phyloP scores from a whole-genome alignment of 352 stramenopile species.

The Pythium guiyangense region DNA sequence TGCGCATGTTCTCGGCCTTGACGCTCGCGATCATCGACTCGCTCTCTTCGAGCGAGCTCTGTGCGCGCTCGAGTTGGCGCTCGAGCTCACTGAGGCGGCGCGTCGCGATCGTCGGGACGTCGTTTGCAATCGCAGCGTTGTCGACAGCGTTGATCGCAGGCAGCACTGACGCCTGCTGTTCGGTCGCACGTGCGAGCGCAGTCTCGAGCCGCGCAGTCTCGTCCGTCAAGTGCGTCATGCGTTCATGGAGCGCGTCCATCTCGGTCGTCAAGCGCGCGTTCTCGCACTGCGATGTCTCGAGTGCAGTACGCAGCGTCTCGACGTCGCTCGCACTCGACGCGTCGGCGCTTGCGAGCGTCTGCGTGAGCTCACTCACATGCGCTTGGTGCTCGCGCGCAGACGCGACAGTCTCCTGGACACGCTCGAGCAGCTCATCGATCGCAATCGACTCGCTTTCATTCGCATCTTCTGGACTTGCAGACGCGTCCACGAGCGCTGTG shows the following conservation, averaged over 20 bases:
- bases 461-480: no score
- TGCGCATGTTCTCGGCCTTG: conserved; percentile 69
- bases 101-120: neutral
- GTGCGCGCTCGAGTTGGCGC: conserved; percentile 27
- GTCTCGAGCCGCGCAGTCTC: conserved; percentile 19
- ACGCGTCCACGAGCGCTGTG: conserved; percentile 5
- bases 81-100: conserved; percentile 7
- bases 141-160: no score
- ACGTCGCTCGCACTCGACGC: conserved; percentile 7
- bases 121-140: neutral
- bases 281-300: conserved; percentile 15
- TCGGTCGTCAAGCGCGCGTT: conserved; percentile 15
- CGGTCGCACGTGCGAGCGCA: conserved; percentile 15
- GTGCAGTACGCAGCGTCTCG: conserved; percentile 15
- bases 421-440: conserved; percentile 7
- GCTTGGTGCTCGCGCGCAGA: conserved; percentile 6
- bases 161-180: neutral
- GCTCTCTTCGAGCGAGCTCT: conserved; percentile 24
- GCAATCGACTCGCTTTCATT: neutral
- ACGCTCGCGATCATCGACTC: conserved; percentile 49
- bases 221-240: conserved; percentile 18
- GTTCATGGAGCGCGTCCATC: conserved; percentile 13
- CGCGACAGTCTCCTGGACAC: conserved; percentile 6
- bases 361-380: conserved; percentile 8
- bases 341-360: conserved; percentile 1